Base-by-base conservation (phyloP, 1,139 yeast species). In the Wickerhamomyces sp. region DNA sequence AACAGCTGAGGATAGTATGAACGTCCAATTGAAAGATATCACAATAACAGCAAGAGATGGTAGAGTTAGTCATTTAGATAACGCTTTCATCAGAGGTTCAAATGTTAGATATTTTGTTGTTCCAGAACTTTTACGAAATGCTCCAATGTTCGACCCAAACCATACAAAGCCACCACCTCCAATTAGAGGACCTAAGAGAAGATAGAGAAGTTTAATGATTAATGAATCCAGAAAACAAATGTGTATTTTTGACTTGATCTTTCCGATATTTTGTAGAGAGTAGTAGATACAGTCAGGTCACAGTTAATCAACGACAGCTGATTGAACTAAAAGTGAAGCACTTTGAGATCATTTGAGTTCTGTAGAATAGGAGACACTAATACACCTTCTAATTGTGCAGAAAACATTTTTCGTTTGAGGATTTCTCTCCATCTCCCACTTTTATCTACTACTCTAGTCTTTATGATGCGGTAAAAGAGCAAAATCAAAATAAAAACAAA, bases 31-130 rank as follows among this genome's bases (percentile, higher is more conserved):
- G 33, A 69, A 77, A 47, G 95, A 91, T 55, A 95, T 85, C 31
- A 77, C 85, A 2, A 78, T 84, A 32, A 88, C 96, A 0, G 77
- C 78, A 28, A 62, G 78, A 32, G 82, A 87, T 36, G 96, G 96
- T 3, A 66, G 71, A 30, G 83, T 85, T 5, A 67, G 82, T 6
- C 84, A 83, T 49, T 72, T 87, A 70, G 88, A 83, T 44, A 89
- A 84, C 50, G 95, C 88, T 4, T 89, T 86, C 56, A 78, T 91
- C 4, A 73, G 98, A 51, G 98, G 98, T 2, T 85, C 95, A 3
- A 91, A 85, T 65, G 78, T 91, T 25, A 72, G 91, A 45, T 82
- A 87, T 59, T 72, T 91, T 44, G 75, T 81, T 22, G 80, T 91
- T 12, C 98, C 98, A 0, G 97, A 91, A 40, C 81, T 88, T 61